These are phyloP conservation scores for Sporobolomyces roseus DNA, from an alignment of 768 basidiomycete species.

Conservation along the genomic window DNA sequence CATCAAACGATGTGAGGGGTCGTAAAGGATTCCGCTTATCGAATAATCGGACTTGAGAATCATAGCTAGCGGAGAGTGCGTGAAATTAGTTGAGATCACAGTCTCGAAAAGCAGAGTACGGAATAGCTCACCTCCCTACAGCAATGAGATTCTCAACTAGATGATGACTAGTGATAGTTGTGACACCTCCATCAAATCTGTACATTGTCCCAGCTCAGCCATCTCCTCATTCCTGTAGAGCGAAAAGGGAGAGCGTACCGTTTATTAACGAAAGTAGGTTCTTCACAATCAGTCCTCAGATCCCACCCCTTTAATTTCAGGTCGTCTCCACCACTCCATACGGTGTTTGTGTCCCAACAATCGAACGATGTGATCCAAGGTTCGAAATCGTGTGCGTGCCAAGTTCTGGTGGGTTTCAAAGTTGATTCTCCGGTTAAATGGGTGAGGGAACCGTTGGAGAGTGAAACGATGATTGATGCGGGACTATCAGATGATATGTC, in stretches of 20 bases:
- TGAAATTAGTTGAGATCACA: background rate
- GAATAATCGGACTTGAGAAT: constrained; percentile 72
- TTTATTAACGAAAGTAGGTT: constrained; percentile 69
- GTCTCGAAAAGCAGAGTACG: background rate
- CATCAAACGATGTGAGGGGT: constrained; percentile 61
- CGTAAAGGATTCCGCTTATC: constrained; percentile 66
- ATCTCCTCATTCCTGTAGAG: background rate
- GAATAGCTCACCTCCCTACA: constrained; percentile 71
- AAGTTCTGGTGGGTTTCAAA: too few species aligned
- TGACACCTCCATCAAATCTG: constrained; percentile 90
- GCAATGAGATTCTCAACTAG: constrained; percentile 74
- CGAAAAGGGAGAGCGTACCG: constrained; percentile 48
- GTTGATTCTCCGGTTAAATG: constrained; percentile 49
- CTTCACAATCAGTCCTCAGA: constrained; percentile 60
- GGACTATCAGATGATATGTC: constrained; percentile 33
- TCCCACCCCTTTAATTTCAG: constrained; percentile 89
- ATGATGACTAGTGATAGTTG: constrained; percentile 80
- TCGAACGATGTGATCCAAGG: constrained; percentile 93
- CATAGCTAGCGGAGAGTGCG: constrained; percentile 61
- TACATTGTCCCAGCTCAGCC: background rate
- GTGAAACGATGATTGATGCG: constrained; percentile 63
- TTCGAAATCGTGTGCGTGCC: constrained; percentile 89
- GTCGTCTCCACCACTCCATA: constrained; percentile 94
- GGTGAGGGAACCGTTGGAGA: constrained; percentile 69
- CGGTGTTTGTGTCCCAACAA: constrained; percentile 66